Evolutionary conservation across 371 early-diverging fungal genomes (phyloP), one percentile per base, ranked within the genome.

Genomic region (Circinella minor): DNA sequence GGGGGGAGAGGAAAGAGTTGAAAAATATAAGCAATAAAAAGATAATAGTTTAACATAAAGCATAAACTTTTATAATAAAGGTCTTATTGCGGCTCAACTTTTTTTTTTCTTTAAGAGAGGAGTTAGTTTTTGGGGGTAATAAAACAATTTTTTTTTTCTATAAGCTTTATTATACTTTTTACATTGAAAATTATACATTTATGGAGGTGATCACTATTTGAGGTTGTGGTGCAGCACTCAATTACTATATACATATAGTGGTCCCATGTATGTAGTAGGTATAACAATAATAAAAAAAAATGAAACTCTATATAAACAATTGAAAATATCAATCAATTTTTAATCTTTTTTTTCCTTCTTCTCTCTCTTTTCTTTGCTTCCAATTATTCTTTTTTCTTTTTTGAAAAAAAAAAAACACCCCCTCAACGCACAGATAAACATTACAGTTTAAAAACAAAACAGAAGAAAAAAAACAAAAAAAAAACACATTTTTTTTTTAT

Each of bases 151-250:
- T 39, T 9, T 55, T 55, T 34, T 55, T 55, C 36, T 57, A 18
- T 27, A 57, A 11, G 3, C 2, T 57, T 34, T 20, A 4, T 9
- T 43, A 43, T 43, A 43, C 43, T 43, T 57, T 57, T 57, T 27
- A 57, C 57, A 34, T 57, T 57, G 57, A 34, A n/a, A 1, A 57
- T 18, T 57, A 34, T 18, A 57, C 57, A 57, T 57, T 57, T 57
- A 57, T 57, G 57, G 57, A 57, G 57, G 11, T 57, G 51, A 15
- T 51, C 51, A 15, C 51, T 51, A n/a, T 17, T 5, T 17, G 51
- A 13, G 51, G 8, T 8, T 14, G 51, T 51, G 51, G 43, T 43
- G 11, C 43, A 43, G 43, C 3, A 43, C 43, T 1, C 43, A 43
- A 9, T 43, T 43, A 43, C 43, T 11, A 43, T 43, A 43, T 43